Evolutionary conservation across 176 grass and related monocot species (phyloP), one percentile per base, ranked within the genome.

Genomic region (Neostapfia colusana): DNA sequence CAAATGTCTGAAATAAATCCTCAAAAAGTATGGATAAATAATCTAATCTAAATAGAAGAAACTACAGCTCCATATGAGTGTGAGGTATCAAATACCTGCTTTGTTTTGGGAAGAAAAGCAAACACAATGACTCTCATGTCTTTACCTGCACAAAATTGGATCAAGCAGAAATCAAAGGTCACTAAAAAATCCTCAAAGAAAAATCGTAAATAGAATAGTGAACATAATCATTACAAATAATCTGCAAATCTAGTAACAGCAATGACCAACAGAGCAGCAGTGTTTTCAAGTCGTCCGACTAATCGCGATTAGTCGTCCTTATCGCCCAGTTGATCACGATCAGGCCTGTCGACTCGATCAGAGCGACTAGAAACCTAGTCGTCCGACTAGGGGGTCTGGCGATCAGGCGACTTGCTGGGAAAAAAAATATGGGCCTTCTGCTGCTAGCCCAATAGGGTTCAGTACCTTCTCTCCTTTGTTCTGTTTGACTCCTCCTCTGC

Each of bases 121-220:
- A 94, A 95, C 54, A 93, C 79, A 55, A 92, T 83, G 53, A 87
- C 77, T 82, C 95, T 89, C 95, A 95, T 94, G 75, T 98, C 95
- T 90, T 98, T 98, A 77, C 95, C 95, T 98, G 74, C 63, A 72
- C 62, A 78, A 65, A 61, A 41, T 69, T 70, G 78, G 8, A 27
- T 49, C 63, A 77, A 55, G 63, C 72, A 64, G 76, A 49, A 83
- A 8, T 37, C 23, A 84, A 63, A 69, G 12, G 28, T 75, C 63
- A 73, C 27, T 61, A 48, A 4, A 79, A 59, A 41, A 40, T 82
- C 26, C 11, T 66, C 78, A 43, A 55, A 21, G 6, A 54, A 42
- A 36, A 8, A 3, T 9, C 60, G 31, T 59, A 12, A 79, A 58
- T 51, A 46, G 49, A 40, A 40, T 40, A 2, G 3, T 65, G 37